phyloP scores from a whole-genome alignment of 225 moss, liverwort and hornwort genomes.

The Lunularia cruciata region DNA sequence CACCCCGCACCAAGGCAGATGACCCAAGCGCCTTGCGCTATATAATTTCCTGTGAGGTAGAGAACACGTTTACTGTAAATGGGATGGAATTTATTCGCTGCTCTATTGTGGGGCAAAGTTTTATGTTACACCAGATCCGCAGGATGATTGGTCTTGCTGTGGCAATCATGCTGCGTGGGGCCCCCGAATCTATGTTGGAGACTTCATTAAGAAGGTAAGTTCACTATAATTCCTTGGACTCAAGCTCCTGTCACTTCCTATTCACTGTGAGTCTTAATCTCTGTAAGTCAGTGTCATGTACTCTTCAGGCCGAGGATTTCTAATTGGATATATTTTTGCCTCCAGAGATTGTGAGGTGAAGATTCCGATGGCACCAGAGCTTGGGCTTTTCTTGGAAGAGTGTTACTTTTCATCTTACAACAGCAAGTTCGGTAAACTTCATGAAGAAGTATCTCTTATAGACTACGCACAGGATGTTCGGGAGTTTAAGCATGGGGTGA shows the following conservation, averaged over 20 bases:
- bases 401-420: conserved; percentile 78
- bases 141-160: conserved; percentile 96
- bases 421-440: conserved; percentile 55
- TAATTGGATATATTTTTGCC: too few relatives aligned
- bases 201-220: conserved; percentile 65
- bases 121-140: conserved; percentile 93
- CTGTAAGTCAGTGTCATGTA: too few relatives aligned
- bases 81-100: conserved; percentile 82
- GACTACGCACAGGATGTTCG: conserved; percentile 49
- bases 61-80: conserved; percentile 52
- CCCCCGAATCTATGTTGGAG: conserved; percentile 60
- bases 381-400: conserved; percentile 85
- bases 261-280: too few relatives aligned
- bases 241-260: too few relatives aligned
- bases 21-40: conserved; percentile 83
- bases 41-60: conserved; percentile 70
- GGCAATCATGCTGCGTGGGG: conserved; percentile 73
- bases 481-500: conserved; percentile 70
- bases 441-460: conserved; percentile 61
- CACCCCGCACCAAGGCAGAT: conserved; percentile 65
- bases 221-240: neutral
- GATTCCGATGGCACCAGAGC: conserved; percentile 90
- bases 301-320: too few relatives aligned
- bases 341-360: conserved; percentile 70
- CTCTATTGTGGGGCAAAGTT: conserved; percentile 85